Evolutionary conservation across 345 rosid genomes (phyloP), one percentile per base, ranked within the genome.

Genomic region (Pistacia atlantica): DNA sequence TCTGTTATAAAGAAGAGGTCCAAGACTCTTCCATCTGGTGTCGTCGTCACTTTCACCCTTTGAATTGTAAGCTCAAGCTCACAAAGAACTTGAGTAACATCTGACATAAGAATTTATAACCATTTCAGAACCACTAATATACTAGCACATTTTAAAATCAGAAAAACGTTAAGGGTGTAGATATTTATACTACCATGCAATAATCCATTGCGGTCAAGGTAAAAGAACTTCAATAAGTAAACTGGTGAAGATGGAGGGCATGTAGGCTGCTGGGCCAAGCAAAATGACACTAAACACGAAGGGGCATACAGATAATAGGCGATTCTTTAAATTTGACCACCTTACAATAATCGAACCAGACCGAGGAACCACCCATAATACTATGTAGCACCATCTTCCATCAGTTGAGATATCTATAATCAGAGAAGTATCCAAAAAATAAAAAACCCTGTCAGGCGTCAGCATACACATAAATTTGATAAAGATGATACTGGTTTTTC

Each of bases 51-150:
- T 85, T 94, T 94, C 54, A 94, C 98, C 75, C 84, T 88, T 75
- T 88, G 97, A 79, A 92, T 94, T 35, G 96, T 85, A 51, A 92
- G 85, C 88, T 94, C 92, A 17, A 94, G 97, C 86, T 94, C 97
- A 62, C 86, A 83, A n/a, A 91, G 90, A 77, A 90, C 87, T 79
- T 75, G 90, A 64, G 97, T 92, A 67, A 91, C 97, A 87, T 92
- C 98, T 94, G 74, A 42, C 85, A 73, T 4, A 33, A 71, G 59
- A 74, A 35, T 52, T 68, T 38, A 78, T 52, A 78, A 60, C 5
- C 51, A 60, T 59, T 82, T 73, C 17, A 78, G 73, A 81, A 73
- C 31, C 63, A 67, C 11, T 2, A 4, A 58, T 42, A 13, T 18
- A 49, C 55, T 58, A 12, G 12, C 38, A 12, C 11, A 73, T 51